These are phyloP conservation scores for Alternaria sp. DNA, from an alignment of 2,329 filamentous ascomycete genomes.

Conservation along the genomic window DNA sequence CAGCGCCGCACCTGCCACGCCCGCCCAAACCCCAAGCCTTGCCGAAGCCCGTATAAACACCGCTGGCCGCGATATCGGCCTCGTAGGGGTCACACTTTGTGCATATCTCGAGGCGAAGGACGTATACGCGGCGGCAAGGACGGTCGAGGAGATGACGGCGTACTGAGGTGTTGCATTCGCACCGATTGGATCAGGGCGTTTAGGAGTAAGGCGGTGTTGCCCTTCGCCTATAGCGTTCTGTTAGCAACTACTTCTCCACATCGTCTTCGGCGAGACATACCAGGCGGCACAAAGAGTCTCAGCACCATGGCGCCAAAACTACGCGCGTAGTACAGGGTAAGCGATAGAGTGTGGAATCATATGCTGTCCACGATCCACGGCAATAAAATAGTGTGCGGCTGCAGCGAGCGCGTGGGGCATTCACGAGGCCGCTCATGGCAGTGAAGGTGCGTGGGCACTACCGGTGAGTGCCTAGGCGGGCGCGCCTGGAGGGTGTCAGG, in stretches of 20 bases:
- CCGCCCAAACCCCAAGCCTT: conserved; percentile 26
- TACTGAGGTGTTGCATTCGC: conserved; percentile 39
- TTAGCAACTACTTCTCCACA: background rate
- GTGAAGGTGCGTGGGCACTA: conserved; percentile 10
- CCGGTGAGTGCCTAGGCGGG: conserved; percentile 7
- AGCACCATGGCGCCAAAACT: conserved; percentile 27
- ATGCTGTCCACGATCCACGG: background rate
- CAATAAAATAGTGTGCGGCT: conserved; percentile 4
- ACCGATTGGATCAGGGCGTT: conserved; percentile 33
- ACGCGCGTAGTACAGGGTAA: background rate
- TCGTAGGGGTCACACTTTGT: conserved; percentile 16
- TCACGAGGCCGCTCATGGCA: conserved; percentile 15
- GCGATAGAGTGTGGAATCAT: conserved; percentile 10
- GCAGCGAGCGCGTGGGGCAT: conserved; percentile 10
- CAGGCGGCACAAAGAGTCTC: conserved; percentile 36
- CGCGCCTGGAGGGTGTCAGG: conserved; percentile 13
- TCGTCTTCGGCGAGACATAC: conserved; percentile 16
- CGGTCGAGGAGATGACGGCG: conserved; percentile 32
- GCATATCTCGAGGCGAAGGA: conserved; percentile 24
- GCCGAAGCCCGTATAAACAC: conserved; percentile 34
- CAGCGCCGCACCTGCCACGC: conserved; percentile 25
- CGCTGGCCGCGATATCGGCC: conserved; percentile 16
- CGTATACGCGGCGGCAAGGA: conserved; percentile 33
- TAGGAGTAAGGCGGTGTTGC: conserved; percentile 31
- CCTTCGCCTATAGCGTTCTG: conserved; percentile 29